These are phyloP conservation scores for Arachis monticola DNA, from an alignment of 331 rosid species.

Conservation along the genomic window DNA sequence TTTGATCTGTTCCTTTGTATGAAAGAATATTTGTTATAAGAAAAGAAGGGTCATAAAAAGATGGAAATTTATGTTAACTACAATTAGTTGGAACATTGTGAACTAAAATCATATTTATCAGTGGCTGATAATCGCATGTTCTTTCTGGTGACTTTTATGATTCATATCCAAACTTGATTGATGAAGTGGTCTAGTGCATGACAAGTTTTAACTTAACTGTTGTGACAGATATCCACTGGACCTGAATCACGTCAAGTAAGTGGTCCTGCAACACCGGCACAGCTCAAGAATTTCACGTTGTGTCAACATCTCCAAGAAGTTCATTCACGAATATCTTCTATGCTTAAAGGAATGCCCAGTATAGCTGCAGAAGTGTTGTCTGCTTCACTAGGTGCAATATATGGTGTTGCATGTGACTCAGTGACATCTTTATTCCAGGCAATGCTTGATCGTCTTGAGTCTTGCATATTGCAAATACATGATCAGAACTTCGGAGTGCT, in stretches of 20 bases:
- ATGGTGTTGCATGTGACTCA: slow-evolving; percentile 94
- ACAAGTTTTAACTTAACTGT: slow-evolving; percentile 19
- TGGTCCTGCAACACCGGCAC: slow-evolving; percentile 92
- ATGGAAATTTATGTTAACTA: slow-evolving; percentile 13
- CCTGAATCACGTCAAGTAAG: slow-evolving; percentile 94
- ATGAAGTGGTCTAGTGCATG: slow-evolving; percentile 22
- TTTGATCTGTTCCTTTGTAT: background rate
- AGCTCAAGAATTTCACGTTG: slow-evolving; percentile 83
- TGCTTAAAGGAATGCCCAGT: slow-evolving; percentile 72
- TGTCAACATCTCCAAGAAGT: slow-evolving; percentile 96
- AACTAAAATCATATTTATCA: slow-evolving; percentile 6
- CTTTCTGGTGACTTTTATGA: background rate
- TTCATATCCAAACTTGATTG: slow-evolving; percentile 26
- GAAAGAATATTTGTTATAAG: background rate
- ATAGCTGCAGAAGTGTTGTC: slow-evolving; percentile 91
- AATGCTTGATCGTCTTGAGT: slow-evolving; percentile 94
- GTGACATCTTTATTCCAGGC: slow-evolving; percentile 90
- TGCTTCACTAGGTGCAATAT: slow-evolving; percentile 84
- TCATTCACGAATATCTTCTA: slow-evolving; percentile 71
- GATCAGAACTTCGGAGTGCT: slow-evolving; percentile 83
- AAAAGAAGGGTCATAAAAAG: background rate
- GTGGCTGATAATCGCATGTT: background rate
- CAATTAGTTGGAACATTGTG: background rate
- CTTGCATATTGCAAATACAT: slow-evolving; percentile 92
- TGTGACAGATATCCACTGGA: slow-evolving; percentile 89